Conservation (phyloP, 179 eudicot genomes). For the Dionaea muscipula region DNA sequence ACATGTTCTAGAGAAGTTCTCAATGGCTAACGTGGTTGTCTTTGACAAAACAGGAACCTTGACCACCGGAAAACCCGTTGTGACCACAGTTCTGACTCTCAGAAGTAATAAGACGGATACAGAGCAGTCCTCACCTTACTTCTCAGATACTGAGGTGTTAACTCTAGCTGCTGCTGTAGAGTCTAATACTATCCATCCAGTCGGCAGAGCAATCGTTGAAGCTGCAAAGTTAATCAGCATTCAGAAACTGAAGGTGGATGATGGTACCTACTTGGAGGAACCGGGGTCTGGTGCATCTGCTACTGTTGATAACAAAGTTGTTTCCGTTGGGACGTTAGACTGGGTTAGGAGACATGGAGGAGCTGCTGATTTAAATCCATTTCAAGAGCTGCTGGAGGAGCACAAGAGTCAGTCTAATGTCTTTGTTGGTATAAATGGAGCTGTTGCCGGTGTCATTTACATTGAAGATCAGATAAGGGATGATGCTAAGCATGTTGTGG, state of each 20-base stretch:
- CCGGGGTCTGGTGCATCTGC: constrained; percentile 97
- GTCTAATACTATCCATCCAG: constrained; percentile 89
- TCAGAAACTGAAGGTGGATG: constrained; percentile 43
- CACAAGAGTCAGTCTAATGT: constrained; percentile 72
- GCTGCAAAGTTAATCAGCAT: constrained; percentile 57
- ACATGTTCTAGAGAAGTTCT: constrained; percentile 72
- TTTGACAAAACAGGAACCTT: constrained; percentile 97
- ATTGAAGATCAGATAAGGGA: constrained; percentile 93
- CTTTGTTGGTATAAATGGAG: constrained; percentile 77
- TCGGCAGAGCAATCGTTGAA: constrained; percentile 89
- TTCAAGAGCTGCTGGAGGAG: constrained; percentile 55
- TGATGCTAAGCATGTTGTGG: constrained; percentile 74
- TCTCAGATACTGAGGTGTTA: constrained; percentile 63
- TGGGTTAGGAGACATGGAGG: constrained; percentile 88
- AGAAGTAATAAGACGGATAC: constrained; percentile 16
- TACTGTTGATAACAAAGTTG: constrained; percentile 41
- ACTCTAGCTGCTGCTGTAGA: constrained; percentile 86
- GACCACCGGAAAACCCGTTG: constrained; percentile 84
- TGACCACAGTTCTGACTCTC: constrained; percentile 57
- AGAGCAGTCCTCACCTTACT: constrained; percentile 12
- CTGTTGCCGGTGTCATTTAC: constrained; percentile 68
- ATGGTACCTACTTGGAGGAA: constrained; percentile 85
- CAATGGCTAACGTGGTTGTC: constrained; percentile 65
- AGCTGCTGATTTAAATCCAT: constrained; percentile 24
- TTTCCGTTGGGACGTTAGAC: constrained; percentile 81